phyloP scores from a whole-genome alignment of 2,329 filamentous ascomycete genomes.

The Tolypocladium sp. region DNA sequence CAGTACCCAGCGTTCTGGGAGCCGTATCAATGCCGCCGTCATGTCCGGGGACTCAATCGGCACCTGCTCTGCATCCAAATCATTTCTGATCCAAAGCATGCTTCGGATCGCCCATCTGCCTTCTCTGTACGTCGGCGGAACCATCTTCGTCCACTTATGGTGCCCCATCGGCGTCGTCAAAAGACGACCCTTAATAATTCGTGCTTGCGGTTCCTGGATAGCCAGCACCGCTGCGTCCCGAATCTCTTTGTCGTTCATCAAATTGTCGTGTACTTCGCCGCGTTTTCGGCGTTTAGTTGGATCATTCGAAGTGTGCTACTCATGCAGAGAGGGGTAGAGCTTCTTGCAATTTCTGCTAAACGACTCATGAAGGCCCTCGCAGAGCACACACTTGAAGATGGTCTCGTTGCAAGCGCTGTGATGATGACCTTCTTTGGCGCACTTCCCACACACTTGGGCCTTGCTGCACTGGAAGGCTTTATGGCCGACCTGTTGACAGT shows the following conservation, averaged over 20 bases:
- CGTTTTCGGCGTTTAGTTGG: conserved; percentile 8
- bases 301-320: conserved; percentile 9
- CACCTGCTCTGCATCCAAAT: conserved; percentile 8
- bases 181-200: conserved; percentile 5
- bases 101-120: conserved; percentile 10
- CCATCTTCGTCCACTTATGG: conserved; percentile 9
- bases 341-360: conserved; percentile 12
- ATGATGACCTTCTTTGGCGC: conserved; percentile 10
- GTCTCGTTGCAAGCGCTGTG: conserved; percentile 8
- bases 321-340: conserved; percentile 9
- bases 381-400: conserved; percentile 10
- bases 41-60: conserved; percentile 2
- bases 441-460: conserved; percentile 7
- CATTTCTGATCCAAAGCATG: conserved; percentile 10
- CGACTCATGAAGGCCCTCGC: conserved; percentile 10
- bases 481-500: conserved; percentile 17
- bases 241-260: conserved; percentile 10
- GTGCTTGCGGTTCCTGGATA: conserved; percentile 8
- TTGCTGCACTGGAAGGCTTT: conserved; percentile 18
- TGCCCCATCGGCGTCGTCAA: conserved; percentile 8
- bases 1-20: too few species aligned
- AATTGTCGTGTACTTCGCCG: conserved; percentile 7
- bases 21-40: too few species aligned
- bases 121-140: conserved; percentile 4
- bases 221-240: conserved; percentile 6